phyloP scores from a whole-genome alignment of 768 basidiomycete genomes.

The Russula lepida region DNA sequence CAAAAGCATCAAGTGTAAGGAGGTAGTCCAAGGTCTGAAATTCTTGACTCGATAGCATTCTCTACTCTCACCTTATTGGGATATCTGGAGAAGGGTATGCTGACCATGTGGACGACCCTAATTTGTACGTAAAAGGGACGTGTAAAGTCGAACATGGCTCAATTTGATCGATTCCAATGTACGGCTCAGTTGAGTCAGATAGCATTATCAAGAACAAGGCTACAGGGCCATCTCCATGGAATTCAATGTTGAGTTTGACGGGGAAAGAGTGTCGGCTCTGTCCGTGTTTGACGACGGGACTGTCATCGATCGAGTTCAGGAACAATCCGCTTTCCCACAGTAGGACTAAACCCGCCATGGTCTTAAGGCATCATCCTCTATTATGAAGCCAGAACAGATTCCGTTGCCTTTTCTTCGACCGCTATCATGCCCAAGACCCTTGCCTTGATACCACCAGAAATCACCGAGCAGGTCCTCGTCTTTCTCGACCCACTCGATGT shows the following conservation, averaged over 20 bases:
- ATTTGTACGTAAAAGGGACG: not conserved
- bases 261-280: not conserved
- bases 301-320: not conserved
- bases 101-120: too few relatives aligned
- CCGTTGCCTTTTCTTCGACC: not conserved
- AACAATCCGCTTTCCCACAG: not conserved
- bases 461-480: slow-evolving; percentile 50
- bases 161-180: not conserved
- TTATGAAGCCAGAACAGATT: not conserved
- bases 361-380: not conserved
- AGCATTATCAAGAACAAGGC: not conserved
- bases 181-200: not conserved
- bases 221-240: not conserved
- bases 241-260: not conserved
- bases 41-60: too few relatives aligned
- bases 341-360: not conserved
- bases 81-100: not conserved
- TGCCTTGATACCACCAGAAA: slow-evolving; percentile 41
- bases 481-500: slow-evolving; percentile 55
- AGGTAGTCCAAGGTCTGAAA: too few relatives aligned
- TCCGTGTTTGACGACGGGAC: not conserved
- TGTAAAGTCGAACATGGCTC: not conserved
- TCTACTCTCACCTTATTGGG: not conserved
- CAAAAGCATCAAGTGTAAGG: too few relatives aligned
- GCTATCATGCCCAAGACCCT: not conserved